phyloP scores from a whole-genome alignment of 2,329 filamentous ascomycete species.

The Eurotiales sp. region DNA sequence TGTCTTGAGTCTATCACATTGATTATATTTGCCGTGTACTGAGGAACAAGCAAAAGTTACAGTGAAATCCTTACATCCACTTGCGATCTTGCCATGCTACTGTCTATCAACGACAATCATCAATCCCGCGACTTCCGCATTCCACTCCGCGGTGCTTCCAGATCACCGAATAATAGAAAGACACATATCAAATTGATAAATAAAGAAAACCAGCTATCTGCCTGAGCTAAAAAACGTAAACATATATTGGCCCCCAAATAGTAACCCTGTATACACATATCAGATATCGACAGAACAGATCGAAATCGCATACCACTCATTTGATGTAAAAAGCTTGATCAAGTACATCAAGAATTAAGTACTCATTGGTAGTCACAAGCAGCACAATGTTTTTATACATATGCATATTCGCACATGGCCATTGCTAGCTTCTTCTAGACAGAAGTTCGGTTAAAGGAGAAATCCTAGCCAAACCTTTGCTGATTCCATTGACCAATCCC shows the following conservation, averaged over 20 bases:
- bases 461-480: no score
- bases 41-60: no score
- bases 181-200: no score
- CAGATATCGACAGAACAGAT: background rate
- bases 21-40: no score
- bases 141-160: background rate
- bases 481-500: no score
- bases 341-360: background rate
- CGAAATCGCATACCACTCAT: background rate
- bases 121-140: background rate
- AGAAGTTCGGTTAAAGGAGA: no score
- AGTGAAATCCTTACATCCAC: background rate
- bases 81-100: background rate
- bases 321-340: background rate
- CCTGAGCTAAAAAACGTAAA: no score
- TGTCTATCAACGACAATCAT: background rate
- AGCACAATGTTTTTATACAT: background rate
- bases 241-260: background rate
- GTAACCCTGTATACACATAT: background rate
- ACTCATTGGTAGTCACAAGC: background rate
- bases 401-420: background rate
- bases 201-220: background rate
- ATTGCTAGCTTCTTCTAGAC: no score
- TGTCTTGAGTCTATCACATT: no score
- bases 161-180: no score